Evolutionary conservation across 495 filamentous ascomycete species (phyloP), one percentile per base, ranked within the genome.

Genomic region (Xylaria longipes): DNA sequence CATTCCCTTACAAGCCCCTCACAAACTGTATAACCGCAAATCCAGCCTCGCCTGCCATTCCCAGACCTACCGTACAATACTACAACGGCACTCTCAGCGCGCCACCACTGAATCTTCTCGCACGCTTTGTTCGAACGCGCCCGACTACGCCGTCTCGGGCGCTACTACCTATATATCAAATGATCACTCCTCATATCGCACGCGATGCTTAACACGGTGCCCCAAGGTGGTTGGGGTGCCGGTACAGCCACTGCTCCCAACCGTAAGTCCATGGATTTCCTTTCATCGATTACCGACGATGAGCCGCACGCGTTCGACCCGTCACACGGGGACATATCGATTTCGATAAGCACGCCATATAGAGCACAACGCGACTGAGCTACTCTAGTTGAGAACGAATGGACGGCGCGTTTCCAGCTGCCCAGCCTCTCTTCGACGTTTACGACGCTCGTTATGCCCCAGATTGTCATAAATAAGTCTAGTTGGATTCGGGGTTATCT

Each of bases 261-360:
- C 73, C 75, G 77, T 79, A 79, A 79, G 77, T 79, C 71, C 63
- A 46, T 56, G 63, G 64, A 65, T 69, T 77, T 73, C 70, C 69
- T 75, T 74, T 75, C 48, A 62, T 74, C 66, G 61, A 60, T 60
- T 31, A 60, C 37, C 33, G 57, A 72, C 41, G 58, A 71, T 68
- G 48, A 65, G 50, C 61, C 37, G 33, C 69, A 63, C 35, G 22
- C 45, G 29, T 48, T 41, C n/a, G 50, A 46, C 6, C 48, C 29
- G 11, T 14, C 11, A 14, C 11, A 4, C 20, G 5, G 45, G 46
- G 17, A 8, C 50, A n/a, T 57, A n/a, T 63, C 46, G 56, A 61
- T 61, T 14, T 45, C 33, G 57, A 62, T 35, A 17, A 70, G 17
- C 58, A 56, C 58, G 9, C 22, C 11, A 45, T 25, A 45, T 50